A percentile compares a stretch with the other conserved stretches of the same genome.
phyloP scores from a whole-genome alignment of 1,284 basidiomycete genomes.

The Cutaneotrichosporon cutaneum region DNA sequence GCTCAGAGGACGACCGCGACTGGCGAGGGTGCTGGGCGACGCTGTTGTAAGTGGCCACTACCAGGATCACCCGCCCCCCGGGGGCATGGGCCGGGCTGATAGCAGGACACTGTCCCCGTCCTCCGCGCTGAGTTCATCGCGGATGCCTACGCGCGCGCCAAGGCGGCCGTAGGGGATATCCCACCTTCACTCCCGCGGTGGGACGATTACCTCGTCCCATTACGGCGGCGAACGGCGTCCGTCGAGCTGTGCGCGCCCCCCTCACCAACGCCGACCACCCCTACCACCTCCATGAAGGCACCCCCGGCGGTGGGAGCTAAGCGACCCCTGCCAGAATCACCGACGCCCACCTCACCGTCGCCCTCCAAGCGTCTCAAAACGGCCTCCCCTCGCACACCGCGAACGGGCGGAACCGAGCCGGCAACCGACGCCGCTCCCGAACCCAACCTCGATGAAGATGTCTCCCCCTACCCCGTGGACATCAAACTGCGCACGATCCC shows the following conservation, averaged over 20 bases:
- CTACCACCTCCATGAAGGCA: background rate
- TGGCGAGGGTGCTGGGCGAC: constrained; percentile 33
- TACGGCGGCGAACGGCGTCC: constrained; percentile 3
- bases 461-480: constrained; percentile 34
- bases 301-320: too few species aligned
- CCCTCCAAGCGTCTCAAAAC: background rate
- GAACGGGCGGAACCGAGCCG: background rate
- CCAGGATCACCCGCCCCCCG: too few species aligned
- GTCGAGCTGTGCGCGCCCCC: constrained; percentile 3
- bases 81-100: constrained; percentile 1
- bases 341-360: background rate
- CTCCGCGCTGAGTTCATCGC: constrained; percentile 35
- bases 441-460: constrained; percentile 22
- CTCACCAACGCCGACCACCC: background rate
- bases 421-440: constrained; percentile 1
- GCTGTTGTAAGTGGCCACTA: constrained; percentile 7
- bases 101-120: constrained; percentile 31
- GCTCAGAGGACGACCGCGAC: constrained; percentile 41
- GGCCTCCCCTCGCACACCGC: background rate
- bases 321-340: too few species aligned
- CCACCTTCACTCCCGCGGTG: constrained; percentile 23
- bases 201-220: constrained; percentile 25
- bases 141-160: constrained; percentile 29
- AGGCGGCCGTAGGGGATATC: background rate
- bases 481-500: constrained; percentile 43